Conservation (phyloP, 768 basidiomycete species). For the Mycena rosella region DNA sequence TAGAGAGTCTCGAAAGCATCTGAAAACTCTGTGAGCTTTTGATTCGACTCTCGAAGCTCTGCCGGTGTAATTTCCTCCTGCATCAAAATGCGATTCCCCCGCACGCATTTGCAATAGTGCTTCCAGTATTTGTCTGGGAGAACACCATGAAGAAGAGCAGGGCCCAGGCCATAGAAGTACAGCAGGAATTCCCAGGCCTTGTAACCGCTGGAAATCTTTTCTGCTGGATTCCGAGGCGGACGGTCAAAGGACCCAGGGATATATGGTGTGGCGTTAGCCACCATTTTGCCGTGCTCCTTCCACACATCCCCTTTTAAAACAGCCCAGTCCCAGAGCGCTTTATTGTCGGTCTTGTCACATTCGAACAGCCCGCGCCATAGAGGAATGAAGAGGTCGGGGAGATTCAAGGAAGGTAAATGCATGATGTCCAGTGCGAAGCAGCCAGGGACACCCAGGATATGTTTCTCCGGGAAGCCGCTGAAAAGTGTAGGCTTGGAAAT, state of each 20-base stretch:
- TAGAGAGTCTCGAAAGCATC: constrained; percentile 47
- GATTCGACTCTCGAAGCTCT: constrained; percentile 36
- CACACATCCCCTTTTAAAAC: constrained; percentile 32
- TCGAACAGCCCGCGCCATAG: constrained; percentile 41
- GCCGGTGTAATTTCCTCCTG: constrained; percentile 34
- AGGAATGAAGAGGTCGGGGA: constrained; percentile 38
- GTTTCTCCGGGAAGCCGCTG: constrained; percentile 41
- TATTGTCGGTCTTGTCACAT: constrained; percentile 30
- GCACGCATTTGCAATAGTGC: constrained; percentile 43
- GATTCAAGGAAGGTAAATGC: constrained; percentile 45
- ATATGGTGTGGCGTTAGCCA: constrained; percentile 35
- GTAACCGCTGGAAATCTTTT: constrained; percentile 40
- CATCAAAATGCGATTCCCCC: constrained; percentile 38
- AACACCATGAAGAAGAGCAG: constrained; percentile 40
- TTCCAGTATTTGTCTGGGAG: constrained; percentile 38
- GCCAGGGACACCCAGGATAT: constrained; percentile 45
- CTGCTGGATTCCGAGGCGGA: constrained; percentile 45
- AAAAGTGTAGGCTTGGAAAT: constrained; percentile 53
- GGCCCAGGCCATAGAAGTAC: constrained; percentile 45
- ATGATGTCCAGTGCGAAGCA: constrained; percentile 52
- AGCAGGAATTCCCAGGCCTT: constrained; percentile 46
- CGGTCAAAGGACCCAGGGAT: constrained; percentile 51
- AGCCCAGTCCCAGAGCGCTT: constrained; percentile 38
- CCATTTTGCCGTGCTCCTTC: constrained; percentile 38
- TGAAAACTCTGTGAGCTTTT: constrained; percentile 39